These are phyloP conservation scores for Hanseniaspora osmophila DNA, from an alignment of 805 yeast genomes.

Conservation along the genomic window DNA sequence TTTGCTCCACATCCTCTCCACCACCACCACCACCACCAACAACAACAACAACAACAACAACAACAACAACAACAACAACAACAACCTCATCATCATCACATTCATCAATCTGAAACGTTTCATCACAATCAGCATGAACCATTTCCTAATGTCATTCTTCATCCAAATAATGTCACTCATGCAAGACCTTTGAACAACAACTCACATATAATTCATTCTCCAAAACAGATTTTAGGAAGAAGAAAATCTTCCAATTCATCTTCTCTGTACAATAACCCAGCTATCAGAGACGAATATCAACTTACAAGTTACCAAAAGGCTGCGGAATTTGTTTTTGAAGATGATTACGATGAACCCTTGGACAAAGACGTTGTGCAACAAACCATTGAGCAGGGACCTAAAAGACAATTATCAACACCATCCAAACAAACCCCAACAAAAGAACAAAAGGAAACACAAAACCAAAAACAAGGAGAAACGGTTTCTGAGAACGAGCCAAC, in stretches of 20 bases:
- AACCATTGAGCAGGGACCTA: background rate
- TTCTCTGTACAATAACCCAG: background rate
- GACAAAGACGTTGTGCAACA: background rate
- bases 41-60: background rate
- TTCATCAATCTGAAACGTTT: background rate
- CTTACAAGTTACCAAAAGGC: background rate
- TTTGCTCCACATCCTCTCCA: background rate
- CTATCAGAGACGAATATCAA: background rate
- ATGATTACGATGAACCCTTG: background rate
- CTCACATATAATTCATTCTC: background rate
- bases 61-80: background rate
- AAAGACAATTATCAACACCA: background rate
- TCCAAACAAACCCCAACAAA: too few relatives aligned
- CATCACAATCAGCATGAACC: too few relatives aligned
- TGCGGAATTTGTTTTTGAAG: background rate
- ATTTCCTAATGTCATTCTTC: too few relatives aligned
- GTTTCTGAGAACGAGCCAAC: background rate
- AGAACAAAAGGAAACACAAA: background rate
- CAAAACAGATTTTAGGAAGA: background rate
- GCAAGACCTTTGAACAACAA: too few relatives aligned
- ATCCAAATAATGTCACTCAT: too few relatives aligned
- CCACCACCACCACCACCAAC: background rate
- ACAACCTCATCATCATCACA: background rate
- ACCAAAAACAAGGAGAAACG: background rate
- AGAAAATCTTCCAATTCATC: background rate